These are phyloP conservation scores for Fusarium circinatum DNA, from an alignment of 2,329 filamentous ascomycete genomes.

Conservation along the genomic window DNA sequence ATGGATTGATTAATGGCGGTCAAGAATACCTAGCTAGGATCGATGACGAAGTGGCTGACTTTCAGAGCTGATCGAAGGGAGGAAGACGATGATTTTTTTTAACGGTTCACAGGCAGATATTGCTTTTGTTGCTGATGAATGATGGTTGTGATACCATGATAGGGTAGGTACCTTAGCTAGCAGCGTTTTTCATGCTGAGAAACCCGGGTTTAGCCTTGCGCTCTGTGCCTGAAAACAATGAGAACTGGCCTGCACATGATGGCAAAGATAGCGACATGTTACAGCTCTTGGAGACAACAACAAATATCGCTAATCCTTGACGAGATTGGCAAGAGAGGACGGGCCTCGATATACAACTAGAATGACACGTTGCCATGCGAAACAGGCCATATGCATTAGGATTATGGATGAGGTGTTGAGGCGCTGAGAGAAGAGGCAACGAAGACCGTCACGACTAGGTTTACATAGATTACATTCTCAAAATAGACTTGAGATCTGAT, in stretches of 20 bases:
- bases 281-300: neutral
- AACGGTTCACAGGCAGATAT: neutral
- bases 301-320: neutral
- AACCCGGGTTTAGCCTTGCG: neutral
- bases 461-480: neutral
- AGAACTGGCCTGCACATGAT: neutral
- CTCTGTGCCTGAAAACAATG: neutral
- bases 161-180: neutral
- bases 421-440: constrained; percentile 23
- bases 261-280: neutral
- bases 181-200: neutral
- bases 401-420: neutral
- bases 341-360: neutral
- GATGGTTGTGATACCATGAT: neutral
- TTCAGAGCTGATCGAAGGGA: constrained; percentile 1
- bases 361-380: neutral
- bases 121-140: neutral
- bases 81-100: neutral
- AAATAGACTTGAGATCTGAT: neutral
- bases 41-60: constrained; percentile 10
- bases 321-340: neutral
- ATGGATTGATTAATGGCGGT: constrained; percentile 26
- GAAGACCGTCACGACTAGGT: neutral
- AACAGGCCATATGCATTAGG: neutral
- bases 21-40: constrained; percentile 3